A percentile compares a stretch with the other conserved stretches of the same genome.
Conservation (phyloP, 306 rosid species). For the Vigna reflexopilosa region DNA sequence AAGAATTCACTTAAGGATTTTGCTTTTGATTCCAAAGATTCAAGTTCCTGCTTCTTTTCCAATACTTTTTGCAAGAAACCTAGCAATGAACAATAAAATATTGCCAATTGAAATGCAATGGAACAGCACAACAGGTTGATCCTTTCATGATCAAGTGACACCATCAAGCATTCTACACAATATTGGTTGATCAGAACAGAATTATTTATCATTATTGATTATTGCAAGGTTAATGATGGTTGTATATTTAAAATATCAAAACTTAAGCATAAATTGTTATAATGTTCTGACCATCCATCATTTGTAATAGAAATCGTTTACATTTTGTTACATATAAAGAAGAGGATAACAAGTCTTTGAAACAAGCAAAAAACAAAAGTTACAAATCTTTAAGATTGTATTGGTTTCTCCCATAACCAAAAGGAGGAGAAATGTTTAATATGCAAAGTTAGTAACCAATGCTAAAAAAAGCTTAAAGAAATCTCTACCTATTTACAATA, state of each 20-base stretch:
- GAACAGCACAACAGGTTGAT: not conserved
- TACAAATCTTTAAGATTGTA: too few species aligned
- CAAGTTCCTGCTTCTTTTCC: constrained; percentile 61
- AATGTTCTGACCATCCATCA: not conserved
- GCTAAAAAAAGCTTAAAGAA: too few species aligned
- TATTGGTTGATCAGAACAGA: not conserved
- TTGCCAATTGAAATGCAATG: constrained; percentile 28
- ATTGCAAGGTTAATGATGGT: not conserved
- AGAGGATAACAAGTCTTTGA: too few species aligned
- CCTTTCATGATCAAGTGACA: constrained; percentile 36
- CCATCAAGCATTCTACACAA: constrained; percentile 4
- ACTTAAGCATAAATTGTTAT: not conserved
- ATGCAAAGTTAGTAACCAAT: too few species aligned
- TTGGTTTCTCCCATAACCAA: too few species aligned
- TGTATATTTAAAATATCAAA: not conserved
- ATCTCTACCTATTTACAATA: too few species aligned
- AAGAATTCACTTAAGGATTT: constrained; percentile 62
- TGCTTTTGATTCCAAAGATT: constrained; percentile 64
- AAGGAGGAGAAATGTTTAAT: too few species aligned
- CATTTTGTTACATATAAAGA: too few species aligned
- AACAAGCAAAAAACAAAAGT: too few species aligned
- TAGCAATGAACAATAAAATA: constrained; percentile 35
- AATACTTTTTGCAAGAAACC: constrained; percentile 45
- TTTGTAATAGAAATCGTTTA: not conserved
- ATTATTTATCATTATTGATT: not conserved